Evolutionary conservation across 2,329 filamentous ascomycete genomes (phyloP), one percentile per base, ranked within the genome.

Genomic region (Phaeophleospora eucalypticola): DNA sequence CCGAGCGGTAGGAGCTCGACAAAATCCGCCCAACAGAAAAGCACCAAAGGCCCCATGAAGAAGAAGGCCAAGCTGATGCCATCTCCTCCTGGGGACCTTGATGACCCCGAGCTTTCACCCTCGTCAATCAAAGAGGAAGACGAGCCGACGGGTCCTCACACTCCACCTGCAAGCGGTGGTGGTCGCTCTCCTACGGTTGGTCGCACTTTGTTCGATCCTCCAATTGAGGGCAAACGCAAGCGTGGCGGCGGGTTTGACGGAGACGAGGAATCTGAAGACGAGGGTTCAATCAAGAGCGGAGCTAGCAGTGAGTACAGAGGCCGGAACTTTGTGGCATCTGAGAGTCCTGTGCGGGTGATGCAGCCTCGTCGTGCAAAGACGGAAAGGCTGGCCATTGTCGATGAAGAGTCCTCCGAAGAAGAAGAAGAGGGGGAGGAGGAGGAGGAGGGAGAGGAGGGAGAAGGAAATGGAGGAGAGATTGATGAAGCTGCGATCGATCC

Each of bases 381-480:
- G 8, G 36, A 38, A 15, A 27, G 35, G 15, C 27, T 33, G 21
- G 19, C 16, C 17, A 39, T 27, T 18, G 34, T 34, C 29, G 18
- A 38, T n/a, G 35, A 38, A n/a, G 15, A 29, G 9, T 4, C 24
- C 15, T 37, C 35, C 8, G 29, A 34, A 4, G 35, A 45, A 8
- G 33, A 29, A 32, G 33, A 44, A n/a, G 35, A 38, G 10, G 21
- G n/a, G 12, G 35, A 38, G n/a, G 33, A 37, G 16, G 33, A 44
- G 12, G 24, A 37, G 6, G 16, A 38, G 16, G 17, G 16, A 1
- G 24, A 39, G 17, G 18, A 43, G 17, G 33, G 20, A 9, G 14
- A 36, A 21, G 33, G 17, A 3, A 19, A 12, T 36, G 8, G 12
- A 10, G 17, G 36, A 15, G 32, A 43, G 2, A 35, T 20, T 18